A percentile compares a stretch with the other conserved stretches of the same genome.
Conservation (phyloP, 192 early-diverging fungal genomes). For the Umbelopsis ramanniana region DNA sequence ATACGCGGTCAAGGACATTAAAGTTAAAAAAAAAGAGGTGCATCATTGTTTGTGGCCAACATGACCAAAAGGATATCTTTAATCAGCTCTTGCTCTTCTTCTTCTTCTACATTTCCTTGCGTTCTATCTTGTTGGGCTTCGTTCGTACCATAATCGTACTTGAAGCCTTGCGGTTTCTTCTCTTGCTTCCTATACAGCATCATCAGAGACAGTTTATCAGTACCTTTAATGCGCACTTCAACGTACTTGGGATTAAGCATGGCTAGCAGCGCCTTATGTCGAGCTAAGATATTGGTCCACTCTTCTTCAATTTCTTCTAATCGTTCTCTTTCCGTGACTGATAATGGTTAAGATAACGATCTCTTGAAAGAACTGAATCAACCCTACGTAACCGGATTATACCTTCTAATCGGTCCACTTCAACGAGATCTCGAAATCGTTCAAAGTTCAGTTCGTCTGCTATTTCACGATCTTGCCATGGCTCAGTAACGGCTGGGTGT, state of each 20-base stretch:
- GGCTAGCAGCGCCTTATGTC: constrained; percentile 45
- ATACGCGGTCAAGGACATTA: constrained; percentile 31
- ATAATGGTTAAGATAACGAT: background rate
- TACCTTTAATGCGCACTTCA: background rate
- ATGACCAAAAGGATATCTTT: constrained; percentile 45
- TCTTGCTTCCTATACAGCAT: constrained; percentile 4
- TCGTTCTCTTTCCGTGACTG: constrained; percentile 43
- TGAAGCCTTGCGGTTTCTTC: constrained; percentile 21
- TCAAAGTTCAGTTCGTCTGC: constrained; percentile 59
- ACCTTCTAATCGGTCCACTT: constrained; percentile 49
- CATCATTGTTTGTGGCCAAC: background rate
- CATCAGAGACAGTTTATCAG: background rate
- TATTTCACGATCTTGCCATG: constrained; percentile 45
- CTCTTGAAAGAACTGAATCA: background rate
- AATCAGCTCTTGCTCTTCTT: constrained; percentile 40
- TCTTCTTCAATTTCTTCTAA: constrained; percentile 52
- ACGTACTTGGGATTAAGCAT: constrained; percentile 36
- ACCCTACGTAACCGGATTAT: background rate
- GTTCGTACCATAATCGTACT: constrained; percentile 29
- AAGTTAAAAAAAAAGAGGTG: background rate
- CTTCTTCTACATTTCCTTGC: constrained; percentile 3
- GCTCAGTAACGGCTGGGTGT: constrained; percentile 8
- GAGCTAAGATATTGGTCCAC: constrained; percentile 56
- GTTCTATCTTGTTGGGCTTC: background rate
- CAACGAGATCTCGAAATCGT: constrained; percentile 55